Conservation (phyloP, 1,284 basidiomycete genomes). For the Cutaneotrichosporon mucoides region DNA sequence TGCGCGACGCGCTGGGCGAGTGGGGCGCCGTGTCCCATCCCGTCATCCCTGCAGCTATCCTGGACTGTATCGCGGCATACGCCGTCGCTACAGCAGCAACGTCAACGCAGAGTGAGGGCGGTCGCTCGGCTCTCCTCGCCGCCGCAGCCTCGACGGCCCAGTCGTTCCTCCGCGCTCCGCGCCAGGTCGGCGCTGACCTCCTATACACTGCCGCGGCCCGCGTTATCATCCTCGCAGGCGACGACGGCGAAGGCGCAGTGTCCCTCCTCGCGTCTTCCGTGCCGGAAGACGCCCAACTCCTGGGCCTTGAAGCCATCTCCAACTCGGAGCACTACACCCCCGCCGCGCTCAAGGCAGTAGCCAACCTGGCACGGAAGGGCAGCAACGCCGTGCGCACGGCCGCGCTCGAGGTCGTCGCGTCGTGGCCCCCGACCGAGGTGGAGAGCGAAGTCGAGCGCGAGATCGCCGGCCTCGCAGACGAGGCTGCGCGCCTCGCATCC, state of each 20-base stretch:
- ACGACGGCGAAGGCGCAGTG: not conserved
- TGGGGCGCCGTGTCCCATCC: slow-evolving; percentile 4
- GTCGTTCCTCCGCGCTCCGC: not conserved
- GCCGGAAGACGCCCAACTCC: slow-evolving; percentile 16
- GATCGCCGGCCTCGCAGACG: not conserved
- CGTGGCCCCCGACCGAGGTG: no score
- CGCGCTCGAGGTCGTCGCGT: slow-evolving; percentile 9
- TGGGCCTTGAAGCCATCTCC: not conserved
- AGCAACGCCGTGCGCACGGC: slow-evolving; percentile 14
- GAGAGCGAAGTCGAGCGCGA: not conserved
- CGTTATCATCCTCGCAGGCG: not conserved
- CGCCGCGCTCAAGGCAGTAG: slow-evolving; percentile 2
- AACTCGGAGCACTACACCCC: not conserved
- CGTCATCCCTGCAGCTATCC: slow-evolving; percentile 14
- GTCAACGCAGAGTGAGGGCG: not conserved
- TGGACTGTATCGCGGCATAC: slow-evolving; percentile 23
- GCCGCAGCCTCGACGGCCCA: not conserved
- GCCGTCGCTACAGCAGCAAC: not conserved
- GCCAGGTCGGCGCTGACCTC: slow-evolving; percentile 12
- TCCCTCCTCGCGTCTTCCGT: slow-evolving; percentile 1
- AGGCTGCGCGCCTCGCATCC: not conserved
- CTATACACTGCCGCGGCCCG: slow-evolving; percentile 15
- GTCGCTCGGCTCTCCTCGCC: not conserved
- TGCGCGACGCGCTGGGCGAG: slow-evolving; percentile 9
- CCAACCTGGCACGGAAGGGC: not conserved